These are phyloP conservation scores for Fusarium euwallaceae DNA, from an alignment of 2,329 filamentous ascomycete species.

Conservation along the genomic window DNA sequence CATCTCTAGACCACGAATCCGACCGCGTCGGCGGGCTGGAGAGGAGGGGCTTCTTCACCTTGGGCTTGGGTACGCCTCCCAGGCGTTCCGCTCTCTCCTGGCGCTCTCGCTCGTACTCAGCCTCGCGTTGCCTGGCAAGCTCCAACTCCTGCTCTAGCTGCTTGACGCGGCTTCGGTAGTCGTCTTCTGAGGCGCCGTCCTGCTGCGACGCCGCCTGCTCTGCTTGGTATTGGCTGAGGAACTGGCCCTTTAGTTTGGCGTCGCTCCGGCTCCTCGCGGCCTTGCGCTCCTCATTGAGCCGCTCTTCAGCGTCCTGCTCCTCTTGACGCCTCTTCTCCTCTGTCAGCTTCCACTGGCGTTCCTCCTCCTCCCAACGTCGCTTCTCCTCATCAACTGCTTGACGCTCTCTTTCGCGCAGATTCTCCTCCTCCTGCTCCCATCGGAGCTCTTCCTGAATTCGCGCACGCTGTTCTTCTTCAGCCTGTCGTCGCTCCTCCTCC, in stretches of 20 bases:
- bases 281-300: conserved; percentile 75
- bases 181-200: conserved; percentile 51
- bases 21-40: conserved; percentile 59
- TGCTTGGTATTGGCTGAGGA: conserved; percentile 86
- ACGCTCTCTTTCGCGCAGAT: conserved; percentile 71
- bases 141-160: conserved; percentile 83
- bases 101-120: conserved; percentile 72
- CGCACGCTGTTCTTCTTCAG: conserved; percentile 74
- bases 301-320: conserved; percentile 79
- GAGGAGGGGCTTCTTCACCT: conserved; percentile 46
- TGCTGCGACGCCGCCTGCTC: conserved; percentile 61
- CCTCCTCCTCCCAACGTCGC: conserved; percentile 82
- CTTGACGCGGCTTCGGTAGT: conserved; percentile 77
- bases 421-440: conserved; percentile 75
- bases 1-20: conserved; percentile 74
- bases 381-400: conserved; percentile 75
- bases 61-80: conserved; percentile 37
- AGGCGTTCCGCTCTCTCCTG: conserved; percentile 60
- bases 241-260: conserved; percentile 82
- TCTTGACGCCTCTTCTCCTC: conserved; percentile 79
- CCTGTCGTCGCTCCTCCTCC: conserved; percentile 63
- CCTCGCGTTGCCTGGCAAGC: conserved; percentile 71
- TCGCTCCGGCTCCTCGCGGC: conserved; percentile 74
- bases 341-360: conserved; percentile 80
- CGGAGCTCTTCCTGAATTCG: conserved; percentile 73